Base-by-base conservation (phyloP, 768 basidiomycete species). In the Leccinum sublutescens region DNA sequence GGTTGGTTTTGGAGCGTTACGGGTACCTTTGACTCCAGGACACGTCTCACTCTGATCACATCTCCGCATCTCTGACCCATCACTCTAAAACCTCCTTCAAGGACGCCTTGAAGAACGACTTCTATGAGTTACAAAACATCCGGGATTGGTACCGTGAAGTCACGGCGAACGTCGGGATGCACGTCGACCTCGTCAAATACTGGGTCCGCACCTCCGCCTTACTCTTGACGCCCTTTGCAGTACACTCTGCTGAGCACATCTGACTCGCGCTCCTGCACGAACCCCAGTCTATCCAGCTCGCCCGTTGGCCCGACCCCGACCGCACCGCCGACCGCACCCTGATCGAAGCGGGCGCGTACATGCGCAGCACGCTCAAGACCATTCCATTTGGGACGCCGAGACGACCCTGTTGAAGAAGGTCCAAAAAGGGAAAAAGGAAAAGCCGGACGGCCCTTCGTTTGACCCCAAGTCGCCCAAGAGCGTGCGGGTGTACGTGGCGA, bases 91-190 rank as follows among this genome's bases (percentile, higher is more conserved):
- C 88, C 60, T 85, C 91, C 72, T 99, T 91, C 86, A 99, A 98
- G 76, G 93, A 96, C 59, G 95, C 95, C 10, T 75, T 98, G 61
- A 96, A 98, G 75, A 88, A 82, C 63, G 96, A 95, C 52, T 96
- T 98, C 77, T 99, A 95, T 80, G 95, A 97, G 68, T 83, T 95
- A 63, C 94, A 98, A 73, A 88, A 84, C 52, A 81, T 86, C 2
- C 90, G 97, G 50, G 95, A 98, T 71, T 95, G 94, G 89, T 98
- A 98, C 74, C 92, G 23, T 3, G 23, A 23, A 23, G 23, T 23
- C 23, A 23, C 23, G 23, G 23, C 23, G 23, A 3, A 23, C 23
- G 23, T 23, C 2, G 3, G 23, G 23, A 23, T 23, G 23, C 23
- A 23, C 23, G 23, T 23, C 23, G 23, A 23, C 23, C 3, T 23